Percentiles rank a stretch among this genome's conserved stretches.
phyloP scores from a whole-genome alignment of 768 basidiomycete species.

The Rhodosporidiobolus sp. region DNA sequence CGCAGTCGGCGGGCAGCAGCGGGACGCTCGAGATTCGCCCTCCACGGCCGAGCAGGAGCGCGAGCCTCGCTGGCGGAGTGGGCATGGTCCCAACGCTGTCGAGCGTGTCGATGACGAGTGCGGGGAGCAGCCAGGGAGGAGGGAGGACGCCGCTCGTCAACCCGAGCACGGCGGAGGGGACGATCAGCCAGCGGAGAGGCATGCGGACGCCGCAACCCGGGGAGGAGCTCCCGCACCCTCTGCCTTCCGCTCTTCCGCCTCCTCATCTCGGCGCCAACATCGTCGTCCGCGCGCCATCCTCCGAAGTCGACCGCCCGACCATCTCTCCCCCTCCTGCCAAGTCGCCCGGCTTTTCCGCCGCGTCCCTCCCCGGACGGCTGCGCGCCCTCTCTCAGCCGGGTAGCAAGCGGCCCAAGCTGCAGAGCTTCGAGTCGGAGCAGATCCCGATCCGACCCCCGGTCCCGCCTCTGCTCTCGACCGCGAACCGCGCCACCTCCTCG shows the following conservation, averaged over 20 bases:
- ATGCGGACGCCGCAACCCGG: neutral
- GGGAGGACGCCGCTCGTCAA: conserved; percentile 8
- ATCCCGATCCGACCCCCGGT: neutral
- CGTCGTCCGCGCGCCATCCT: conserved; percentile 24
- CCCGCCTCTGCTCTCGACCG: neutral
- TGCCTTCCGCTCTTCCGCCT: too few species aligned
- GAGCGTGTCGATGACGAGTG: neutral
- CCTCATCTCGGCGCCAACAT: neutral
- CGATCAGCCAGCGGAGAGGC: conserved; percentile 22
- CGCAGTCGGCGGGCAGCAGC: neutral
- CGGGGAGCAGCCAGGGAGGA: neutral
- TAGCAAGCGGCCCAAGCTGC: conserved; percentile 33
- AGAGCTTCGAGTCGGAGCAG: conserved; percentile 15
- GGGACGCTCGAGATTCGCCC: conserved; percentile 3
- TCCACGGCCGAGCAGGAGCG: neutral
- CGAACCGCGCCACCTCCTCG: neutral
- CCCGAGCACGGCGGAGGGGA: conserved; percentile 14
- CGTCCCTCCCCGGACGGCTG: conserved; percentile 27
- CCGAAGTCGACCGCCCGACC: conserved; percentile 17
- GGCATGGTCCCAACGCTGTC: neutral
- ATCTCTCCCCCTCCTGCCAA: neutral
- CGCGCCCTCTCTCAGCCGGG: conserved; percentile 34
- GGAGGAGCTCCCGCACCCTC: neutral
- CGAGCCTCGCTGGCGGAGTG: neutral
- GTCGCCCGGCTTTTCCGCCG: neutral